Evolutionary conservation across 169 alveolate species (phyloP).

Genomic region (Eimeria acervulina): DNA sequence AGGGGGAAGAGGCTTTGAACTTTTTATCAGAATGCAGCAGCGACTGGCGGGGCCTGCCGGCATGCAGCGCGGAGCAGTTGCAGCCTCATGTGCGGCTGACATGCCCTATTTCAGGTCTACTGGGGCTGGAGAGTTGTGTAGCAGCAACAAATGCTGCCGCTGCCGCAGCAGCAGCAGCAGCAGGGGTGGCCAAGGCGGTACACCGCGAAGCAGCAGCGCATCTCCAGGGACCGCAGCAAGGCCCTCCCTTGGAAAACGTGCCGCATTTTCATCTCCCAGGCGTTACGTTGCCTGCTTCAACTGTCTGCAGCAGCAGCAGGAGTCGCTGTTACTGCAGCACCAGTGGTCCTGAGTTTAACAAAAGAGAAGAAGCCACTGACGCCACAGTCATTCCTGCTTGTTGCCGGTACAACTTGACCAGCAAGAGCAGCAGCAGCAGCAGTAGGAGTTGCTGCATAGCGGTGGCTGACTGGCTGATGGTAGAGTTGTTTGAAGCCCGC

Average conservation of each 20-base stretch:
- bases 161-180: slow-evolving; percentile 75
- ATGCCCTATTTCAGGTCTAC: slow-evolving; percentile 13
- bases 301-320: background rate
- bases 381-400: background rate
- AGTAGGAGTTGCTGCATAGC: slow-evolving; percentile 51
- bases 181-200: slow-evolving; percentile 72
- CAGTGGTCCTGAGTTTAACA: background rate
- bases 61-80: slow-evolving; percentile 31
- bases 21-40: slow-evolving; percentile 33
- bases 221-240: slow-evolving; percentile 42
- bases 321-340: slow-evolving; percentile 8
- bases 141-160: slow-evolving; percentile 77
- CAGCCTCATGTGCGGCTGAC: slow-evolving; percentile 64
- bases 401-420: slow-evolving; percentile 13
- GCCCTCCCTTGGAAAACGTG: slow-evolving; percentile 59
- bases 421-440: slow-evolving; percentile 59
- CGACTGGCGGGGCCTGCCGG: slow-evolving; percentile 41
- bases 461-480: slow-evolving; percentile 66
- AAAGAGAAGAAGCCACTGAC: slow-evolving; percentile 5
- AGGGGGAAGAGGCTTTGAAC: slow-evolving; percentile 36
- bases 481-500: slow-evolving; percentile 71
- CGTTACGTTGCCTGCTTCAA: background rate
- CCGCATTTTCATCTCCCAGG: slow-evolving; percentile 67
- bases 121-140: slow-evolving; percentile 59
- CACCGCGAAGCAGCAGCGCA: slow-evolving; percentile 59